Evolutionary conservation across 352 stramenopile genomes (phyloP).

Genomic region (Aphanomyces astaci): DNA sequence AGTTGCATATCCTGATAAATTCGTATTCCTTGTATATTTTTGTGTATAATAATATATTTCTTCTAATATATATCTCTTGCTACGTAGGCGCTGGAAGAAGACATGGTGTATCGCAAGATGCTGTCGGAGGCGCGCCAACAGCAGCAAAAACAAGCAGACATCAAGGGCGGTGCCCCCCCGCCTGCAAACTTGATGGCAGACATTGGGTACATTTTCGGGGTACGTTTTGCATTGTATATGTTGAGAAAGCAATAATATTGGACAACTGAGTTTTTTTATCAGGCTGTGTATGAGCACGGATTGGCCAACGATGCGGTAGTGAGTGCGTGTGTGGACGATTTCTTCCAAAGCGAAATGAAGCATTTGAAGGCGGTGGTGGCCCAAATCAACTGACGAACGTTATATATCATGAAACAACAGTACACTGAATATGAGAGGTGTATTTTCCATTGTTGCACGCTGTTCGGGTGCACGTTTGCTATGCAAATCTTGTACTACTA

Average conservation of each 20-base stretch:
- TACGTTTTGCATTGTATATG: slow-evolving; percentile 24
- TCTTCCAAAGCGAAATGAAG: slow-evolving; percentile 21
- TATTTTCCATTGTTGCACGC: not conserved
- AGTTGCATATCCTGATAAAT: too few relatives aligned
- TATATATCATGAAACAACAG: not conserved
- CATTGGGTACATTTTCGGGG: slow-evolving; percentile 88
- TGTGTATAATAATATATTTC: too few relatives aligned
- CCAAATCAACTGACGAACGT: not conserved
- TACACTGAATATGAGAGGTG: not conserved
- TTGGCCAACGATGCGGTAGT: slow-evolving; percentile 10
- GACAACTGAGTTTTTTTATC: not conserved
- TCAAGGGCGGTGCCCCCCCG: not conserved
- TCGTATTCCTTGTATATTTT: too few relatives aligned
- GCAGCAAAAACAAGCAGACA: not conserved
- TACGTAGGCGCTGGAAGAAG: not conserved
- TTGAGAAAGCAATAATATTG: not conserved
- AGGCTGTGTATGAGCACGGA: slow-evolving; percentile 20
- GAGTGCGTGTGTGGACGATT: slow-evolving; percentile 15
- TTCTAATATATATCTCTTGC: too few relatives aligned
- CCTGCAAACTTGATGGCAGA: slow-evolving; percentile 1
- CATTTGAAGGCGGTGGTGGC: slow-evolving; percentile 19
- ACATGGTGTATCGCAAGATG: slow-evolving; percentile 14
- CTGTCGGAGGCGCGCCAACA: not conserved
- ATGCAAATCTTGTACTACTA: too few relatives aligned
- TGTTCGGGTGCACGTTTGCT: too few relatives aligned